Percentiles rank a stretch among this genome's conserved stretches.
These are phyloP conservation scores for Dactylorhiza incarnata DNA, from an alignment of 106 monocot species.

Conservation along the genomic window DNA sequence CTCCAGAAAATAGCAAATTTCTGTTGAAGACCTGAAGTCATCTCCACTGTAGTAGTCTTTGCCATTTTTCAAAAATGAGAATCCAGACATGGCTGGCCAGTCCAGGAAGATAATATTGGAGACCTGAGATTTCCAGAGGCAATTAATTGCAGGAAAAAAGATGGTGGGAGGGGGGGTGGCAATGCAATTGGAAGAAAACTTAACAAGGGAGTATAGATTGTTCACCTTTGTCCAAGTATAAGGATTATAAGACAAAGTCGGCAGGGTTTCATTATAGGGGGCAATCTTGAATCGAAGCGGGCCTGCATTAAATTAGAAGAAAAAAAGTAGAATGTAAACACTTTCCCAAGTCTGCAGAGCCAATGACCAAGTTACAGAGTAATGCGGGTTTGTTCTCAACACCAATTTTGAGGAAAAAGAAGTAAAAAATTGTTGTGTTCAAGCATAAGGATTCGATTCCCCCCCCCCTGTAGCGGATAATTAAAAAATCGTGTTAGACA, in stretches of 20 bases:
- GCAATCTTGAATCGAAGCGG: conserved; percentile 3
- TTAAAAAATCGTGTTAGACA: no score
- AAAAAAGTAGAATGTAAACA: neutral
- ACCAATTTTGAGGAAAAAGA: no score
- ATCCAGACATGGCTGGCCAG: neutral
- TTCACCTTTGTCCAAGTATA: conserved; percentile 47
- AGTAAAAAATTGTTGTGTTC: no score
- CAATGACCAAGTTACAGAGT: neutral
- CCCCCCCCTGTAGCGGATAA: no score
- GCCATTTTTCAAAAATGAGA: neutral
- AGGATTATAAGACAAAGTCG: conserved; percentile 22
- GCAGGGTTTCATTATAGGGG: conserved; percentile 35
- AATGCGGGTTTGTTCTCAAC: no score
- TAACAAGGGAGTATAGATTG: neutral
- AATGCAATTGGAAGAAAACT: no score
- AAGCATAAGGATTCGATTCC: no score
- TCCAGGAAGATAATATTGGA: neutral
- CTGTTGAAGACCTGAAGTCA: neutral
- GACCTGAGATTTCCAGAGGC: neutral
- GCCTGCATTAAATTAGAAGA: neutral
- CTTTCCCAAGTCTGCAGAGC: neutral
- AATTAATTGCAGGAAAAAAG: neutral
- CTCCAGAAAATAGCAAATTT: conserved; percentile 4
- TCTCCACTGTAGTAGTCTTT: neutral
- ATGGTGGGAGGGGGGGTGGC: neutral